Evolutionary conservation across 768 basidiomycete species (phyloP), one percentile per base, ranked within the genome.

Genomic region (Serendipita vermifera): DNA sequence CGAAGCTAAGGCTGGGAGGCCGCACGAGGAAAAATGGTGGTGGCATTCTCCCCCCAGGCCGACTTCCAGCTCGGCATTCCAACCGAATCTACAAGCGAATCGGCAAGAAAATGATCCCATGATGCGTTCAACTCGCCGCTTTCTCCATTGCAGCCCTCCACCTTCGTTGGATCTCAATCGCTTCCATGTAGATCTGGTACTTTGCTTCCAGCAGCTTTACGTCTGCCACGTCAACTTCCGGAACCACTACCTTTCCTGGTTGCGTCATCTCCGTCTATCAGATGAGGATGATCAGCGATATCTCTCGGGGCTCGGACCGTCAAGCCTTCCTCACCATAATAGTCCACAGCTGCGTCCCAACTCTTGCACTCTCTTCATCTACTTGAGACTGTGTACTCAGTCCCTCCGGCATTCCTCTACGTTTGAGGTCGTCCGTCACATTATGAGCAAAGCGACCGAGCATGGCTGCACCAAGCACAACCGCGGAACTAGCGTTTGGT

Each of bases 381-480:
- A 69, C 72, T 17, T 68, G 63, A 14, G 61, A 57, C 56, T 75
- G 74, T 5, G 62, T 62, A 4, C 15, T 15, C n/a, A 51, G 32
- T 31, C 46, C 46, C 32, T 56, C 53, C 58, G 38, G 39, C 58
- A 73, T 72, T 54, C 72, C 64, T 26, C 61, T 62, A 32, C 58
- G 48, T 39, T 64, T 64, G 31, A 62, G 60, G 36, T 65, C 61
- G 20, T 62, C 63, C 55, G 71, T 74, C 2, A 75, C 67, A 61
- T 87, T 84, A 24, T 77, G 79, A 2, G 94, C 93, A 64, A 87
- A 85, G 55, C 88, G 75, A 13, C 85, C 96, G 14, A 99, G 76
- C 85, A 99, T 94, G 5, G 94, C 92, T 0, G 89, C 82, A 1
- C 96, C 96, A 9, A 87, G 76, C 2, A 94, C 91, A 32, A 98